Conservation (phyloP, 495 filamentous ascomycete species). For the Hyaloscypha finlandica region DNA sequence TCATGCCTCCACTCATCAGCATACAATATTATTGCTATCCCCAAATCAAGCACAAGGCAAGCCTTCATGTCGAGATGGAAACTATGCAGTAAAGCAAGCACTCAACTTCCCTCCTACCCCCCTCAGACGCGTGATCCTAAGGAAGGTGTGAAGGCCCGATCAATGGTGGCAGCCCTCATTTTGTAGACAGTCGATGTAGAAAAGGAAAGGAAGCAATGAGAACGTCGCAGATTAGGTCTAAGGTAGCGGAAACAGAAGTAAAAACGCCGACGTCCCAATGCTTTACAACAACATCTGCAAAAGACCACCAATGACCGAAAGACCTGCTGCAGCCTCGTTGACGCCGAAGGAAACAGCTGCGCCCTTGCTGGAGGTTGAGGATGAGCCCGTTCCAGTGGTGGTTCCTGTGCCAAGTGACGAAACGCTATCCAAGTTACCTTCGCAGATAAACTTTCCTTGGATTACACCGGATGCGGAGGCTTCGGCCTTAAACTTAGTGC, state of each 20-base stretch:
- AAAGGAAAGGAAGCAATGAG: conserved; percentile 27
- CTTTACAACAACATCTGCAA: conserved; percentile 36
- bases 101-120: conserved; percentile 2
- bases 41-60: conserved; percentile 2
- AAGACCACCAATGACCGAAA: conserved; percentile 38
- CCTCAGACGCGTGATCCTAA: conserved; percentile 14
- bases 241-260: conserved; percentile 33
- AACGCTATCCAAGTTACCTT: conserved; percentile 53
- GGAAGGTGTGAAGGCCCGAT: conserved; percentile 27
- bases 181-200: conserved; percentile 17
- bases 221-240: conserved; percentile 39
- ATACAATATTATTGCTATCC: conserved; percentile 1
- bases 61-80: not conserved
- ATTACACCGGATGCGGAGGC: conserved; percentile 48
- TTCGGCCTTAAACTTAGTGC: conserved; percentile 48
- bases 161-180: conserved; percentile 25
- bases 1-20: conserved; percentile 1
- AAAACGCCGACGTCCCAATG: conserved; percentile 36
- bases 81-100: conserved; percentile 8
- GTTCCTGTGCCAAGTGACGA: conserved; percentile 35
- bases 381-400: conserved; percentile 13
- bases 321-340: conserved; percentile 33
- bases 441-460: conserved; percentile 63
- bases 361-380: conserved; percentile 47
- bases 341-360: conserved; percentile 45